Percentiles rank a stretch among this genome's conserved stretches.
Conservation (phyloP, 164 flowering plant species). For the Vitis amurensis region DNA sequence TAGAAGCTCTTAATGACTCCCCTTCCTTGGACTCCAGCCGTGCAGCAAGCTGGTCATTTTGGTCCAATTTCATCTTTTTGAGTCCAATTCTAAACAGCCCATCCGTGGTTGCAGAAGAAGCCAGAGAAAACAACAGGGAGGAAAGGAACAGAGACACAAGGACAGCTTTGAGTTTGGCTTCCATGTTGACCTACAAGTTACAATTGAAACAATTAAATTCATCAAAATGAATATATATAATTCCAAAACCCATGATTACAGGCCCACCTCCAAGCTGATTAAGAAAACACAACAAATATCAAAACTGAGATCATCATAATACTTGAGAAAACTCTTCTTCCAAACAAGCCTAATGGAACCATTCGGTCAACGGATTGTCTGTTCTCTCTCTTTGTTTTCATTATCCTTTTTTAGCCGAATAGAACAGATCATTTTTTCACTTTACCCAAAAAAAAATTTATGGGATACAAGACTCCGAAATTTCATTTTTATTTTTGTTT, state of each 20-base stretch:
- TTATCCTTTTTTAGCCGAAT: too few relatives aligned
- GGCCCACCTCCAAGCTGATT: too few relatives aligned
- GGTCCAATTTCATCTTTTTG: constrained; percentile 53
- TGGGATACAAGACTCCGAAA: too few relatives aligned
- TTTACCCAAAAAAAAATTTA: too few relatives aligned
- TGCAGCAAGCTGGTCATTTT: constrained; percentile 45
- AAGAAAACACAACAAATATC: too few relatives aligned
- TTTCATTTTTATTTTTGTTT: too few relatives aligned
- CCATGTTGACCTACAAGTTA: constrained; percentile 33
- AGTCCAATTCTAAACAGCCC: constrained; percentile 55
- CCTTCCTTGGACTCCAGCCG: constrained; percentile 41
- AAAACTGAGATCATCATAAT: too few relatives aligned
- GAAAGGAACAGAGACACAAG: constrained; percentile 21
- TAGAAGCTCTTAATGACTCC: constrained; percentile 28
- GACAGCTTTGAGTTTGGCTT: constrained; percentile 9
- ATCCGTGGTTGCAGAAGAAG: constrained; percentile 25
- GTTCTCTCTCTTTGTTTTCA: too few relatives aligned
- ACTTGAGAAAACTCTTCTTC: too few relatives aligned
- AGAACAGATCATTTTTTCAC: too few relatives aligned
- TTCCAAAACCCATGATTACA: neutral
- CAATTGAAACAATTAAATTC: neutral
- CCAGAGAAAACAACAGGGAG: constrained; percentile 23
- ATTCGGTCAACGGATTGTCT: too few relatives aligned
- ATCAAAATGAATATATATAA: neutral
- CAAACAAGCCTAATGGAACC: too few relatives aligned